phyloP scores from a whole-genome alignment of 2,329 filamentous ascomycete genomes.

The Aspergillus fumigatiaffinis region DNA sequence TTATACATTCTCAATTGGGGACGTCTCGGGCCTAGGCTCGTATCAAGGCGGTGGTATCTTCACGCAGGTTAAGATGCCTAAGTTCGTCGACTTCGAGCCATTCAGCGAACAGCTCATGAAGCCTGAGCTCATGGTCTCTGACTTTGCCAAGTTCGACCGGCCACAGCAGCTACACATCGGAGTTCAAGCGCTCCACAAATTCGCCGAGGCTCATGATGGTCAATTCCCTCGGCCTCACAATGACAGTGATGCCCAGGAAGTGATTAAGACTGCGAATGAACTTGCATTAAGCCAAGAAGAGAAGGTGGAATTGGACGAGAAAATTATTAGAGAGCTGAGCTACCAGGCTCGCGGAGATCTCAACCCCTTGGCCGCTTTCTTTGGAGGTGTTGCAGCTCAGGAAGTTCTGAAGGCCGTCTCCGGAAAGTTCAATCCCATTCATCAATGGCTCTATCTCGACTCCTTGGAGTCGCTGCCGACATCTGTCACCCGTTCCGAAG shows the following conservation, averaged over 20 bases:
- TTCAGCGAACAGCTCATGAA: conserved; percentile 75
- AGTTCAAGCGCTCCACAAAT: conserved; percentile 87
- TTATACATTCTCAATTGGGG: conserved; percentile 95
- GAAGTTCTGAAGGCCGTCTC: conserved; percentile 96
- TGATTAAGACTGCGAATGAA: conserved; percentile 70
- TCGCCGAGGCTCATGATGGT: conserved; percentile 66
- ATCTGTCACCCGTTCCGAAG: conserved; percentile 70
- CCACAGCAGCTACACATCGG: conserved; percentile 88
- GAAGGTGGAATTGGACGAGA: conserved; percentile 82
- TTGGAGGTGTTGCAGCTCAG: conserved; percentile 88
- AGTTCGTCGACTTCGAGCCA: conserved; percentile 81
- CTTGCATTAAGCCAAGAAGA: conserved; percentile 65
- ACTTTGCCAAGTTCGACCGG: conserved; percentile 97
- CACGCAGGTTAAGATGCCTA: conserved; percentile 98
- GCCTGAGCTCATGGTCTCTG: conserved; percentile 85
- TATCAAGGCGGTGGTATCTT: conserved; percentile 88
- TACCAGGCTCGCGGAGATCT: conserved; percentile 92
- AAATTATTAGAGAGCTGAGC: conserved; percentile 85
- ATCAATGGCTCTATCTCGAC: conserved; percentile 96
- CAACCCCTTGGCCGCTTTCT: conserved; percentile 88
- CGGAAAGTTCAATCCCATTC: conserved; percentile 93
- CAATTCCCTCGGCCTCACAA: conserved; percentile 79
- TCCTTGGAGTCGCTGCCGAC: conserved; percentile 91
- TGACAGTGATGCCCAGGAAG: conserved; percentile 73
- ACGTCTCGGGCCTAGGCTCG: conserved; percentile 79